A percentile compares a stretch with the other conserved stretches of the same genome.
phyloP scores from a whole-genome alignment of 164 flowering plant species.

The Piper betle region DNA sequence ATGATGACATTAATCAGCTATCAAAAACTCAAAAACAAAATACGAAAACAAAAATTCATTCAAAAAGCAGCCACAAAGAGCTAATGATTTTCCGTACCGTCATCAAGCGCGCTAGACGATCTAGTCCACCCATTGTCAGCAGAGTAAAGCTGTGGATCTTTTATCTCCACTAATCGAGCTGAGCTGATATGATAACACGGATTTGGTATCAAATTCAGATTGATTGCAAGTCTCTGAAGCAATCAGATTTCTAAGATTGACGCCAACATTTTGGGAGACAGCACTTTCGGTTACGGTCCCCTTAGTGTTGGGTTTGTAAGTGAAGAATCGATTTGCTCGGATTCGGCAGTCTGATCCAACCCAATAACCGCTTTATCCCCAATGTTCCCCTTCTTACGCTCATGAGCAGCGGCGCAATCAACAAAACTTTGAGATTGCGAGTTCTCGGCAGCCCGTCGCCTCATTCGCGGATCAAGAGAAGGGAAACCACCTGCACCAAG shows the following conservation, averaged over 20 bases:
- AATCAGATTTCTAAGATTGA: slow-evolving; percentile 5
- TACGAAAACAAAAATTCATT: slow-evolving; percentile 1
- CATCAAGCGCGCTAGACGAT: neutral
- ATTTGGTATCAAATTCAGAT: neutral
- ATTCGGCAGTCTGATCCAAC: neutral
- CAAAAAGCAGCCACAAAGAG: slow-evolving; percentile 16
- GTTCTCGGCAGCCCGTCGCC: too few species aligned
- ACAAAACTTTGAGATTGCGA: too few species aligned
- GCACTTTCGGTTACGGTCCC: slow-evolving; percentile 5
- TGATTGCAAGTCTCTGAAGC: neutral
- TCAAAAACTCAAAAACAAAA: slow-evolving; percentile 30
- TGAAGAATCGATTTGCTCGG: slow-evolving; percentile 25
- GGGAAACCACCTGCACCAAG: too few species aligned
- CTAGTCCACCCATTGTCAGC: neutral
- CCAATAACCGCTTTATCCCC: neutral
- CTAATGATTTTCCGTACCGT: slow-evolving; percentile 10
- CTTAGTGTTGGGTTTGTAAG: slow-evolving; percentile 32
- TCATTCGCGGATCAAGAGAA: too few species aligned
- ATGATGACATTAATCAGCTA: neutral
- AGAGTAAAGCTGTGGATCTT: slow-evolving; percentile 15
- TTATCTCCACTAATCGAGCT: slow-evolving; percentile 20
- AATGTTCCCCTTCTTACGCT: neutral
- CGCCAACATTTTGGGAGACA: neutral
- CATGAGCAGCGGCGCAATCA: too few species aligned
- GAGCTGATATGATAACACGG: neutral